A percentile compares a stretch with the other conserved stretches of the same genome.
Conservation (phyloP, 2,329 filamentous ascomycete genomes). For the Dothidotthia symphoricarpi region DNA sequence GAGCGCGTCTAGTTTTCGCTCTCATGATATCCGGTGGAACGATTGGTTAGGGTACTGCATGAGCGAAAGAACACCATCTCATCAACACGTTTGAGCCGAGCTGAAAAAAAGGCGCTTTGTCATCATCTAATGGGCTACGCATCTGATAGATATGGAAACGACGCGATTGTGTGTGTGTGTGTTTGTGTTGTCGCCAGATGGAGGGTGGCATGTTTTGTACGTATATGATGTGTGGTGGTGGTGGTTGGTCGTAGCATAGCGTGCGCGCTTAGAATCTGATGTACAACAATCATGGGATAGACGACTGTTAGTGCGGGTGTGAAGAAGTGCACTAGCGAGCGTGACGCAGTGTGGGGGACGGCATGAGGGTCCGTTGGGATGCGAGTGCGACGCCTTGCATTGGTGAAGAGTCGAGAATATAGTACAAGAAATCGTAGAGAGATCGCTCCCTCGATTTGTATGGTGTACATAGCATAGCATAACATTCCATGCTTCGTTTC, state of each 20-base stretch:
- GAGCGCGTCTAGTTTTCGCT: conserved; percentile 25
- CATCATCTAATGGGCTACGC: conserved; percentile 21
- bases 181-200: conserved; percentile 10
- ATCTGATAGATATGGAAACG: conserved; percentile 11
- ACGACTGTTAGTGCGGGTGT: too few species aligned
- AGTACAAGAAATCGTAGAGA: conserved; percentile 25
- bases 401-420: conserved; percentile 29
- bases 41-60: conserved; percentile 28
- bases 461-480: conserved; percentile 17
- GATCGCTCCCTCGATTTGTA: conserved; percentile 8
- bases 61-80: conserved; percentile 7
- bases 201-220: conserved; percentile 1
- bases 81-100: conserved; percentile 14
- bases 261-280: neutral
- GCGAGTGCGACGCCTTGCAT: neutral
- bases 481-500: neutral
- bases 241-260: too few species aligned
- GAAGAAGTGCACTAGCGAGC: too few species aligned
- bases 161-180: too few species aligned
- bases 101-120: conserved; percentile 25
- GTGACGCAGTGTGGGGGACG: too few species aligned
- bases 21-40: conserved; percentile 26
- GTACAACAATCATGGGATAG: too few species aligned
- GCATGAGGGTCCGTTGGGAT: too few species aligned
- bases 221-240: too few species aligned